Base-by-base conservation (phyloP, 1,139 yeast genomes). In the Magnusiomyces tetraspermus region DNA sequence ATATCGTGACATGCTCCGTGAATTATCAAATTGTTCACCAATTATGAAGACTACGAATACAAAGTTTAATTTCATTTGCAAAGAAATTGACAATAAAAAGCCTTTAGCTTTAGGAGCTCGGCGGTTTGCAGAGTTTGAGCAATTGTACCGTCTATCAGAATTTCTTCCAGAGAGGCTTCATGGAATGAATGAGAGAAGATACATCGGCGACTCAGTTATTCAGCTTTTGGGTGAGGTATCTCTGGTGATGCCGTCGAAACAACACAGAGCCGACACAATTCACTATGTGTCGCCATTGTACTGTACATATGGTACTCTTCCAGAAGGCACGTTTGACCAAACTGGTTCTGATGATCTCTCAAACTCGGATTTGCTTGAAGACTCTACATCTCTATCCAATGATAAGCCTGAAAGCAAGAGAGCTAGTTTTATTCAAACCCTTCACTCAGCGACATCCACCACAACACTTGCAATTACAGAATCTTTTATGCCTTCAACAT, bases 131-230 rank as follows among this genome's bases (percentile, higher is more conserved):
- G 56, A 54, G 24, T 49, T 54, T 48, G 54, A 51, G 24, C 51
- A 47, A 6, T 31, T 48, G 6, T 54, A 51, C 42, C 37, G 40
- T 33, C 28, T 37, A 13, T 22, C 30, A 13, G 21, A n/a, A 43
- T 40, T 26, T 45, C 17, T 11, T 40, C 30, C 45, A 15, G 36
- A 31, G 17, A 17, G 33, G n/a, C 28, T 48, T 11, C 28, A 43
- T 22, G 31, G 44, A 24, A 46, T 36, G 10, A 19, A 19, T 11
- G 11, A 37, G 17, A 43, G 56, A 23, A 31, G 37, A 24, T 54
- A 54, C 43, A 22, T 54, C 10, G 56, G 54, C 5, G 56, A 54
- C 31, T 54, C 50, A 1, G 51, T 52, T 2, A 17, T 54, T 6
- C 28, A 48, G 33, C 52, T 54, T 17, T 48, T 45, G 31, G 31